These are phyloP conservation scores for Diaporthe sp. DNA, from an alignment of 2,329 filamentous ascomycete species.

Conservation along the genomic window DNA sequence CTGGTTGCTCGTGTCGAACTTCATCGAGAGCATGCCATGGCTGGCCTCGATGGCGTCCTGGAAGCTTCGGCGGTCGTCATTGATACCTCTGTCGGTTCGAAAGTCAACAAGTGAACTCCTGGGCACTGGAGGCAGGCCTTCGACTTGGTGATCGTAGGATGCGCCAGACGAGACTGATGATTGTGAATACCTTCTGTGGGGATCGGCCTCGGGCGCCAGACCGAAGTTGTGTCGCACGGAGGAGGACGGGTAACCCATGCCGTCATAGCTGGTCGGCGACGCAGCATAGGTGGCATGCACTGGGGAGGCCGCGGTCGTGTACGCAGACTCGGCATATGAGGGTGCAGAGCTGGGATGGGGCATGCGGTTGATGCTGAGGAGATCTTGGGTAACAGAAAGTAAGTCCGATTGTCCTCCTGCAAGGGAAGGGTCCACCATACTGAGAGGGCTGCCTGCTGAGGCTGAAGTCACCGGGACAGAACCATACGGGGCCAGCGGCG, in stretches of 20 bases:
- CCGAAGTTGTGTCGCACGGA: constrained; percentile 72
- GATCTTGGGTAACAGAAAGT: constrained; percentile 81
- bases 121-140: constrained; percentile 56
- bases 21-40: constrained; percentile 95
- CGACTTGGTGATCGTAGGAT: constrained; percentile 57
- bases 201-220: constrained; percentile 70
- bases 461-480: constrained; percentile 80
- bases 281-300: constrained; percentile 76
- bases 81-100: constrained; percentile 51
- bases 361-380: constrained; percentile 77
- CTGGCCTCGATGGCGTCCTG: constrained; percentile 93
- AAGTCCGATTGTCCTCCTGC: constrained; percentile 73
- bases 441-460: constrained; percentile 79
- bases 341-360: constrained; percentile 70
- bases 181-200: constrained; percentile 81
- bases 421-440: constrained; percentile 68
- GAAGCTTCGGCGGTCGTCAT: constrained; percentile 77
- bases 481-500: constrained; percentile 78
- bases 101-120: constrained; percentile 77
- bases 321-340: constrained; percentile 78
- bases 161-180: constrained; percentile 78
- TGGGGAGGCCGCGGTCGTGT: constrained; percentile 77
- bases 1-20: constrained; percentile 66
- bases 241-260: constrained; percentile 80
- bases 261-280: constrained; percentile 79